phyloP scores from a whole-genome alignment of 2,329 filamentous ascomycete species.

The Colletotrichum paranaense region DNA sequence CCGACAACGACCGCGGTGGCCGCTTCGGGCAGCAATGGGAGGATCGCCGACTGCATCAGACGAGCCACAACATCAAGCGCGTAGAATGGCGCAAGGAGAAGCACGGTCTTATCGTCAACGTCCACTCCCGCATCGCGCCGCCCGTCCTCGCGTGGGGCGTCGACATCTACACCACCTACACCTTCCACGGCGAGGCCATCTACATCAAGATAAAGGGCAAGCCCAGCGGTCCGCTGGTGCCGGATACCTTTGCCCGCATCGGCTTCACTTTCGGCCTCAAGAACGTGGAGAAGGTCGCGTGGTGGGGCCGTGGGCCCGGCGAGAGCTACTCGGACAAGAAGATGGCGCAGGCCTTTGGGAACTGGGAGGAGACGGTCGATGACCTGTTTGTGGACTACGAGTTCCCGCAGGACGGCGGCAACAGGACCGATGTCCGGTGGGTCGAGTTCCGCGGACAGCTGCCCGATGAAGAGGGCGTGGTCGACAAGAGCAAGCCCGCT shows the following conservation, averaged over 20 bases:
- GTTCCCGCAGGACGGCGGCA: constrained; percentile 75
- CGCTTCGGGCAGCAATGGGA: constrained; percentile 69
- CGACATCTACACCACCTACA: constrained; percentile 64
- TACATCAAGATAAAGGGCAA: constrained; percentile 61
- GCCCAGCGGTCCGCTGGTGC: constrained; percentile 59
- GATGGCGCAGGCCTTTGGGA: constrained; percentile 67
- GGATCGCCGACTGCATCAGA: constrained; percentile 57
- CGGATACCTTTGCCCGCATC: constrained; percentile 70
- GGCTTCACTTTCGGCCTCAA: constrained; percentile 64
- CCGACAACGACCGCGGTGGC: constrained; percentile 71
- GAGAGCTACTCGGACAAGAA: constrained; percentile 77
- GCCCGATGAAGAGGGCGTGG: constrained; percentile 38
- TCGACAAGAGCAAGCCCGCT: background rate
- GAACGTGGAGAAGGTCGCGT: constrained; percentile 56
- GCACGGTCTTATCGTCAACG: constrained; percentile 52
- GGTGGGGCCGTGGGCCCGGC: constrained; percentile 76
- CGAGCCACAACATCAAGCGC: constrained; percentile 53
- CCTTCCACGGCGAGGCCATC: constrained; percentile 60
- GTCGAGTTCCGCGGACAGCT: constrained; percentile 55
- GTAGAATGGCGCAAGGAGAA: constrained; percentile 46
- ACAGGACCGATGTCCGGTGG: constrained; percentile 73
- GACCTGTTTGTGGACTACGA: constrained; percentile 72
- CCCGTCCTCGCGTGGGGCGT: constrained; percentile 72
- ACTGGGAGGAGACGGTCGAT: constrained; percentile 59
- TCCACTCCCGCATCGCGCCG: constrained; percentile 68